Evolutionary conservation across 2,329 filamentous ascomycete genomes (phyloP).

Genomic region (Aspergillus amoenus): DNA sequence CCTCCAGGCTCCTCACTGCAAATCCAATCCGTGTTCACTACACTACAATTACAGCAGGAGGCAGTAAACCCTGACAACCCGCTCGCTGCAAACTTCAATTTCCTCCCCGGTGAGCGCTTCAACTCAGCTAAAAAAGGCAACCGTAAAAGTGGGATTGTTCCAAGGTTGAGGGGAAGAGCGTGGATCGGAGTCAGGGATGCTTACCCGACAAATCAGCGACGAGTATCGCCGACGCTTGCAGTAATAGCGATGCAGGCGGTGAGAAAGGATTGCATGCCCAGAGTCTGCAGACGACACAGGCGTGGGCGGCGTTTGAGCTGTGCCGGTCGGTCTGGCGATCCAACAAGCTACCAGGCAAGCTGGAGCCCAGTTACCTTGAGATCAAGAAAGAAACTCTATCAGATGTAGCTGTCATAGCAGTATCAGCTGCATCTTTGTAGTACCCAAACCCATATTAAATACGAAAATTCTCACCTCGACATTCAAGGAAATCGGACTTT

Average conservation of each 20-base stretch:
- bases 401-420: too few relatives aligned
- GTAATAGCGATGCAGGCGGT: slow-evolving; percentile 5
- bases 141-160: neutral
- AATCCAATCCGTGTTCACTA: neutral
- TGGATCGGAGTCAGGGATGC: neutral
- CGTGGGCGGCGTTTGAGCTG: too few relatives aligned
- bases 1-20: neutral
- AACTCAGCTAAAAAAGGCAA: too few relatives aligned
- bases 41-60: neutral
- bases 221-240: neutral
- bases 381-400: too few relatives aligned
- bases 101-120: neutral
- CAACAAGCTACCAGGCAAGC: too few relatives aligned
- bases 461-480: too few relatives aligned
- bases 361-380: too few relatives aligned
- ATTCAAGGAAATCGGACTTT: too few relatives aligned
- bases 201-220: slow-evolving; percentile 4
- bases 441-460: too few relatives aligned
- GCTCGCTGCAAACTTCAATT: neutral
- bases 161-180: neutral
- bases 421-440: too few relatives aligned
- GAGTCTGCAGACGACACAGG: too few relatives aligned
- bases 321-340: too few relatives aligned
- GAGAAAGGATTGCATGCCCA: neutral
- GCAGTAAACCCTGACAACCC: neutral